Base-by-base conservation (phyloP, 2,329 filamentous ascomycete species). In the Pyricularia sp. region DNA sequence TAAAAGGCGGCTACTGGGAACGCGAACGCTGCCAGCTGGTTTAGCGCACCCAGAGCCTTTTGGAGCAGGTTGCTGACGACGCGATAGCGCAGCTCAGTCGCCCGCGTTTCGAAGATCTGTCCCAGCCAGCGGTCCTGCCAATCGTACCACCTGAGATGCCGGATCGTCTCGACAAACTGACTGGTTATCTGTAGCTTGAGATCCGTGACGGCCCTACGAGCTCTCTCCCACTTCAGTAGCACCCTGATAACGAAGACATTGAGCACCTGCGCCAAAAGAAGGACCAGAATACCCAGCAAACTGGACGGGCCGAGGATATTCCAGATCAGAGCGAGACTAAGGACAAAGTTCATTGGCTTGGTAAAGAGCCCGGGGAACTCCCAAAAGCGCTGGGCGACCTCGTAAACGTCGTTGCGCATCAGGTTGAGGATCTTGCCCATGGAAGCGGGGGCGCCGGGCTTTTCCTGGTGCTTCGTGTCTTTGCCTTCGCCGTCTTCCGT, bases 361-460 rank as follows among this genome's bases (percentile, higher is more conserved):
- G 89, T 89, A 59, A 96, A 81, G 1, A 97, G 81, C n/a, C 83
- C 83, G 1, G 91, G 85, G 68, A 95, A 91, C 70, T 97, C 93
- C 93, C 93, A 97, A 73, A 97, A 95, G 63, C 91, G 82, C 74
- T 94, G 92, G 2, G 92, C 86, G 58, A 94, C 87, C 75, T 94
- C 91, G 75, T 94, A 95, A 0, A 91, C 92, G 76, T 95, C 92
- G 70, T 86, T 88, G 66, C 92, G 89, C 82, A 97, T 91, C 2
- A 97, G 79, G 73, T 97, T 97, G 70, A 97, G 85, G 67, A 97
- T 95, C 75, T 97, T 97, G 9, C 93, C 93, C 79, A 94, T 94
- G 0, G 92, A 93, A 0, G 93, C 92, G 50, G 28, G 17, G 42
- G 70, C 69, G 31, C 69, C 72, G 9, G 30, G 26, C 23, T 36